Base-by-base conservation (phyloP, 495 filamentous ascomycete species). In the Sporormia fimetaria region DNA sequence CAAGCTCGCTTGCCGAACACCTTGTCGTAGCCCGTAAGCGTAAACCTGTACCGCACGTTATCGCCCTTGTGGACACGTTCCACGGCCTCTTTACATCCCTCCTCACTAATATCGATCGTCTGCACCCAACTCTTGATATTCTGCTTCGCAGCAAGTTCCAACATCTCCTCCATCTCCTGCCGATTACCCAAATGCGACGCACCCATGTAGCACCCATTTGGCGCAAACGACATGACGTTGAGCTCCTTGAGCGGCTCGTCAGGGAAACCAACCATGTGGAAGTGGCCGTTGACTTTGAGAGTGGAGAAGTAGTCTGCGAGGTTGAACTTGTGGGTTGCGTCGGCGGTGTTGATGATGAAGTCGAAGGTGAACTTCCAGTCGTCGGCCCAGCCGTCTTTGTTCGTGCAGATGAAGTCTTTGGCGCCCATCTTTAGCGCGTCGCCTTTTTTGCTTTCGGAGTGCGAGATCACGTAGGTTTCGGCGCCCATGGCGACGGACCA, bases 231-330 rank as follows among this genome's bases (percentile, higher is more conserved):
- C 67, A 84, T 81, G 25, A 80, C 80, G 63, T 74, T 78, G 42
- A 94, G 70, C 37, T 69, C 63, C 29, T 83, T 75, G 1, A 84
- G 70, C n/a, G 78, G 74, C 26, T 79, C 75, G 54, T 93, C 85
- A 2, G 87, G 87, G 45, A 94, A 63, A 1, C 87, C 87, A 27
- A 90, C 83, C 38, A 75, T 79, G 42, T 93, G 71, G 74, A 85
- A 88, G 42, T 68, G 71, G 41, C 82, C 85, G 59, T 86, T 84
- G 40, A 94, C 75, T 58, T 87, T 83, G 51, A 95, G 71, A 45
- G 85, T 73, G 33, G 69, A 72, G 46, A 92, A 66, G 57, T 93
- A 94, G 7, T 76, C 71, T 33, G 65, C 56, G 20, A 93, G 54
- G 53, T 82, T 68, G 61, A 83, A 80, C 41, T 70, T 66, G 63